phyloP scores from a whole-genome alignment of 495 filamentous ascomycete genomes.

The Gamarada debralockiae region DNA sequence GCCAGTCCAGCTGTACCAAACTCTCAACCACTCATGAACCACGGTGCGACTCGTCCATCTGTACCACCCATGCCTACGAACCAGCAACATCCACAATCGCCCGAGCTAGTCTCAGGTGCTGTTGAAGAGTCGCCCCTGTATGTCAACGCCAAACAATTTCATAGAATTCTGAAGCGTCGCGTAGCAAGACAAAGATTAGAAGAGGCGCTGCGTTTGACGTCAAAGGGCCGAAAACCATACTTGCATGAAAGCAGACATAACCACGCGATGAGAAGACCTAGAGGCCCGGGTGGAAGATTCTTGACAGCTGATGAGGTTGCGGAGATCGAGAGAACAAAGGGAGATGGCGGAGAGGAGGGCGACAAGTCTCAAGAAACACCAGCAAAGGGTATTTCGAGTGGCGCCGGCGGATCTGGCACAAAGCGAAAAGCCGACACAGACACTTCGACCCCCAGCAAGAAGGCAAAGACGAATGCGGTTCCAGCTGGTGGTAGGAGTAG shows the following conservation, averaged over 20 bases:
- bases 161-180: slow-evolving; percentile 90
- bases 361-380: slow-evolving; percentile 30
- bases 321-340: slow-evolving; percentile 70
- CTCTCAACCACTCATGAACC: slow-evolving; percentile 55
- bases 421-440: slow-evolving; percentile 37
- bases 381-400: slow-evolving; percentile 38
- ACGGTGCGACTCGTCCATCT: slow-evolving; percentile 38
- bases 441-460: slow-evolving; percentile 47
- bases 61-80: slow-evolving; percentile 41
- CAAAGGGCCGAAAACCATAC: slow-evolving; percentile 94
- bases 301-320: slow-evolving; percentile 97
- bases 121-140: slow-evolving; percentile 96
- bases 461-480: slow-evolving; percentile 42
- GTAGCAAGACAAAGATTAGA: slow-evolving; percentile 92
- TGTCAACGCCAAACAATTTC: slow-evolving; percentile 98
- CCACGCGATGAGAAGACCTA: slow-evolving; percentile 93
- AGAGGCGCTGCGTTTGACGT: slow-evolving; percentile 85
- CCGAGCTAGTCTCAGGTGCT: slow-evolving; percentile 69
- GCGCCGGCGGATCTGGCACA: slow-evolving; percentile 34
- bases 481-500: slow-evolving; percentile 23
- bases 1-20: slow-evolving; percentile 58
- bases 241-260: slow-evolving; percentile 99
- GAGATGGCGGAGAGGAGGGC: slow-evolving; percentile 30
- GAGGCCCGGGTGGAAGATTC: slow-evolving; percentile 95
- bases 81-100: slow-evolving; percentile 64